Conservation (phyloP, 768 basidiomycete species). For the Ramaria rubella region DNA sequence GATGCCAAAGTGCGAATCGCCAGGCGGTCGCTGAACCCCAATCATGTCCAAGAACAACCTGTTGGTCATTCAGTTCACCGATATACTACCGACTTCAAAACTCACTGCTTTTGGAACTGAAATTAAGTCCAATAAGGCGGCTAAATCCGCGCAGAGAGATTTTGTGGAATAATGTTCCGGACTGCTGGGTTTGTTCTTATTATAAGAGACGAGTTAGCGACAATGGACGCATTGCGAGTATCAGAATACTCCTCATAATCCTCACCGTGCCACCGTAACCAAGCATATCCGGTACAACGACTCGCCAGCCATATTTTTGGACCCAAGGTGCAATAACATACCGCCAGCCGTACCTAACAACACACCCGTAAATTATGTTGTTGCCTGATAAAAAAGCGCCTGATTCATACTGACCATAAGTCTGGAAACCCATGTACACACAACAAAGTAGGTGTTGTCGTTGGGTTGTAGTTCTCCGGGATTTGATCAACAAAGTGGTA, state of each 20-base stretch:
- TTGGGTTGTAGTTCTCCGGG: slow-evolving; percentile 38
- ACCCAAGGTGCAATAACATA: slow-evolving; percentile 70
- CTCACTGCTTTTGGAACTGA: slow-evolving; percentile 48
- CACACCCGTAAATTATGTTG: not conserved
- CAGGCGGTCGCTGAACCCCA: slow-evolving; percentile 66
- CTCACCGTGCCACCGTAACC: slow-evolving; percentile 54
- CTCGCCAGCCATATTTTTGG: slow-evolving; percentile 45
- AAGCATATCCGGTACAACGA: slow-evolving; percentile 43
- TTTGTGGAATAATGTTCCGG: slow-evolving; percentile 52
- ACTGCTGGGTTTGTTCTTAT: slow-evolving; percentile 47
- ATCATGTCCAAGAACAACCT: slow-evolving; percentile 73
- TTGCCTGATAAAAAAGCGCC: not conserved
- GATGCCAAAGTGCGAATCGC: slow-evolving; percentile 69
- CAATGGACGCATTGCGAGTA: not conserved
- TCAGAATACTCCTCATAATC: not conserved
- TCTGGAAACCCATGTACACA: slow-evolving; percentile 82
- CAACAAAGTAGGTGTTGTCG: slow-evolving; percentile 47
- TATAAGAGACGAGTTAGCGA: not conserved
- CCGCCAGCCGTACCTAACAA: slow-evolving; percentile 64
- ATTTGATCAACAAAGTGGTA: slow-evolving; percentile 72
- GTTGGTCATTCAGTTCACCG: not conserved
- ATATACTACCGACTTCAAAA: slow-evolving; percentile 10
- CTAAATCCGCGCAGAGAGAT: slow-evolving; percentile 54
- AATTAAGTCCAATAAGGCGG: slow-evolving; percentile 55
- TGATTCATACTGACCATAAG: slow-evolving; percentile 30